A percentile compares a stretch with the other conserved stretches of the same genome.
Conservation (phyloP, 768 basidiomycete species). For the Hebeloma cylindrosporum region DNA sequence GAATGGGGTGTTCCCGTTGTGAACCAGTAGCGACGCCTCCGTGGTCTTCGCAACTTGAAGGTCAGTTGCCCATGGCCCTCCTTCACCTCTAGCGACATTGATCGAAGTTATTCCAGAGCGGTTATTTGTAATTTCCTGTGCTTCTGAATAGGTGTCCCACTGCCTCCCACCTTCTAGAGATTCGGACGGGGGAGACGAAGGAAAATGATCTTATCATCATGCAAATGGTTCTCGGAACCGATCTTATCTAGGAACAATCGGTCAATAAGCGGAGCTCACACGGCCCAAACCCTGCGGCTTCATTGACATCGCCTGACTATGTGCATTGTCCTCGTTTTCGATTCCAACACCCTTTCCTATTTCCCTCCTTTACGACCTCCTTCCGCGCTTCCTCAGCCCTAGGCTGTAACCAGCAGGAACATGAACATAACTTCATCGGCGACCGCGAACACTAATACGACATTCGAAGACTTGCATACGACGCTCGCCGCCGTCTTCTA, state of each 20-base stretch:
- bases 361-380: constrained; percentile 10
- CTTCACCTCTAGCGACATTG: too few species aligned
- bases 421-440: constrained; percentile 18
- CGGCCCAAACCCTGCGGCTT: constrained; percentile 2
- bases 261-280: background rate
- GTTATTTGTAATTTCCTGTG: too few species aligned
- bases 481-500: constrained; percentile 30
- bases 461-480: constrained; percentile 13
- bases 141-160: too few species aligned
- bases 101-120: too few species aligned
- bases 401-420: constrained; percentile 18
- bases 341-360: background rate
- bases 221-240: too few species aligned
- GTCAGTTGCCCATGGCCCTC: too few species aligned
- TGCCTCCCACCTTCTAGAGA: too few species aligned
- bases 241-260: constrained; percentile 6
- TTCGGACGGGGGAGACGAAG: too few species aligned
- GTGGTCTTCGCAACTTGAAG: too few species aligned
- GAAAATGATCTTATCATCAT: too few species aligned
- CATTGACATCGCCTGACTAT: constrained; percentile 9
- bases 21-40: too few species aligned
- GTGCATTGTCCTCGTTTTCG: constrained; percentile 11
- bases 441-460: background rate
- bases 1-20: too few species aligned
- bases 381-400: constrained; percentile 16